These are phyloP conservation scores for Mycena galopus DNA, from an alignment of 768 basidiomycete genomes.

Conservation along the genomic window DNA sequence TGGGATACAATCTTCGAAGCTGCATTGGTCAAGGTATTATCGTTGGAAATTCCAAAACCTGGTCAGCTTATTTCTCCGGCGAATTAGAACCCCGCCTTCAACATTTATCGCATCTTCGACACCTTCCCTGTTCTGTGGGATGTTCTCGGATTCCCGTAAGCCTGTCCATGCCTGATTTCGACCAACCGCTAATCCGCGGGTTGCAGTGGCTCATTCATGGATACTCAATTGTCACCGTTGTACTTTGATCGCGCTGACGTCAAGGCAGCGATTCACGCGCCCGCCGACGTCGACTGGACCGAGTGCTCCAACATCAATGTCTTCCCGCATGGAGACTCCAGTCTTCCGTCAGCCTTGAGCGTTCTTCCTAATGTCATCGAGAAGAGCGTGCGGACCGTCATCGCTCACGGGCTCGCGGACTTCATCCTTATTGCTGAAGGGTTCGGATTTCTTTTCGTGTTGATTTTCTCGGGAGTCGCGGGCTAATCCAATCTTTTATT, in stretches of 20 bases:
- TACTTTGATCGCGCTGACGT: conserved; percentile 82
- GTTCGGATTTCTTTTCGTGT: conserved; percentile 49
- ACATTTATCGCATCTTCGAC: conserved; percentile 84
- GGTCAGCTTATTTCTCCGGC: background rate
- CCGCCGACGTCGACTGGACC: conserved; percentile 68
- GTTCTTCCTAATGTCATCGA: conserved; percentile 84
- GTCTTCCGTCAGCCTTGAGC: conserved; percentile 71
- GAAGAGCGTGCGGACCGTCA: conserved; percentile 76
- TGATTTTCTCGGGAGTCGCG: background rate
- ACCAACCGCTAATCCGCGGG: background rate
- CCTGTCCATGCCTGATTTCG: background rate
- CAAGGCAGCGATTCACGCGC: conserved; percentile 79
- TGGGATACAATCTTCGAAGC: conserved; percentile 77
- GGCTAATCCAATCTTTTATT: background rate
- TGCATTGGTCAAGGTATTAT: conserved; percentile 52
- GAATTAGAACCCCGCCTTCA: conserved; percentile 78
- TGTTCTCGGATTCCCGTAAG: conserved; percentile 85
- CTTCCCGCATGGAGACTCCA: conserved; percentile 72
- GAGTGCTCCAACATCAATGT: conserved; percentile 74
- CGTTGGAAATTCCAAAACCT: background rate
- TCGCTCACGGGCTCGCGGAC: conserved; percentile 81
- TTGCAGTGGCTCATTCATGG: conserved; percentile 65
- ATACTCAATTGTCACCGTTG: conserved; percentile 68
- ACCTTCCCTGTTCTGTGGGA: conserved; percentile 83
- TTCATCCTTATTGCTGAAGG: conserved; percentile 82